Evolutionary conservation across 208 protist species (phyloP).

Genomic region (Trypanosoma avium): DNA sequence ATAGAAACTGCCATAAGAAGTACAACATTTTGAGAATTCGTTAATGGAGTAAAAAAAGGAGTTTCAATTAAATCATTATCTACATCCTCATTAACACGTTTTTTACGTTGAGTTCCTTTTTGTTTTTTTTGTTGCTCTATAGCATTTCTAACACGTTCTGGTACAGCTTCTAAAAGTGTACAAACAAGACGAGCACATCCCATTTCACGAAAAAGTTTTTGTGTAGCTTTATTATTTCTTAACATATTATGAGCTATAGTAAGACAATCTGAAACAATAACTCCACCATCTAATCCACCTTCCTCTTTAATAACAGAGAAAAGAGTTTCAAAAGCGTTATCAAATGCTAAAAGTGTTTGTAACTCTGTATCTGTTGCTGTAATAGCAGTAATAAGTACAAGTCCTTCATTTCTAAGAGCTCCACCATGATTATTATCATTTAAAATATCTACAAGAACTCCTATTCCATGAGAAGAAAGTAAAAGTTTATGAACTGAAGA

Average conservation of each 20-base stretch:
- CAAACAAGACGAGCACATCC: slow-evolving; percentile 54
- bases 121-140: not conserved
- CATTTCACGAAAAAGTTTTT: slow-evolving; percentile 87
- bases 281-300: slow-evolving; percentile 49
- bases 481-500: slow-evolving; percentile 50
- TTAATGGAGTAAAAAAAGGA: slow-evolving; percentile 6
- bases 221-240: slow-evolving; percentile 75
- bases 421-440: slow-evolving; percentile 49
- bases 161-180: slow-evolving; percentile 49
- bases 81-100: not conserved
- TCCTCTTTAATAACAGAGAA: slow-evolving; percentile 56
- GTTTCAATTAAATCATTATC: not conserved
- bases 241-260: slow-evolving; percentile 85
- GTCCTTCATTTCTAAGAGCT: slow-evolving; percentile 47
- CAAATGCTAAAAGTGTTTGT: slow-evolving; percentile 79
- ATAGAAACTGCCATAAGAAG: slow-evolving; percentile 58
- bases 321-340: slow-evolving; percentile 80
- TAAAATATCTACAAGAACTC: slow-evolving; percentile 58
- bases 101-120: too few relatives aligned
- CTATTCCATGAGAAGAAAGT: slow-evolving; percentile 58
- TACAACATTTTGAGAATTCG: slow-evolving; percentile 19
- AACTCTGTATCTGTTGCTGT: slow-evolving; percentile 67
- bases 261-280: slow-evolving; percentile 72
- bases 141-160: slow-evolving; percentile 23
- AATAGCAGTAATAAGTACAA: slow-evolving; percentile 63